These are phyloP conservation scores for Pyrenochaeta sp. DNA, from an alignment of 2,329 filamentous ascomycete species.

Conservation along the genomic window DNA sequence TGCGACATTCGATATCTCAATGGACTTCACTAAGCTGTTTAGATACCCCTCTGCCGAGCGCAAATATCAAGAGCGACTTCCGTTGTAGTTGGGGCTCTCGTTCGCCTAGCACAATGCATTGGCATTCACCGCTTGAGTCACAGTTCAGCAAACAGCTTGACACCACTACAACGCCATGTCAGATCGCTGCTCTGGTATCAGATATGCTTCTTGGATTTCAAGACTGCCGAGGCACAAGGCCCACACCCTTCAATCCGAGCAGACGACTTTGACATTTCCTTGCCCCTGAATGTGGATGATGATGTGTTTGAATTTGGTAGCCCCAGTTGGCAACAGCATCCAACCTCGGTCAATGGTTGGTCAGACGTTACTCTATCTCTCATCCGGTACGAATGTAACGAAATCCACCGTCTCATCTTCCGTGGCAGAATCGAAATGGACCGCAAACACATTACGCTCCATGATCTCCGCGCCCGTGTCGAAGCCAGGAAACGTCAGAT, in stretches of 20 bases:
- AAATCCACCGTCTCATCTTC: conserved; percentile 48
- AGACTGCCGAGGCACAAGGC: conserved; percentile 48
- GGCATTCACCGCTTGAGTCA: conserved; percentile 47
- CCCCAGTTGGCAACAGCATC: conserved; percentile 44
- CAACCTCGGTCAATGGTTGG: conserved; percentile 39
- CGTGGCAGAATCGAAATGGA: conserved; percentile 48
- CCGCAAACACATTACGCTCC: conserved; percentile 45
- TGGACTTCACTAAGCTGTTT: conserved; percentile 10
- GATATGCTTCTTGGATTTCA: conserved; percentile 49
- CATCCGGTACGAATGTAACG: conserved; percentile 49
- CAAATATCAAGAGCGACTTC: conserved; percentile 49
- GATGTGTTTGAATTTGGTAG: conserved; percentile 48
- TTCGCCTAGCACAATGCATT: conserved; percentile 48
- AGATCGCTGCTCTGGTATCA: conserved; percentile 49
- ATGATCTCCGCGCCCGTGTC: conserved; percentile 45
- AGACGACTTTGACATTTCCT: conserved; percentile 47
- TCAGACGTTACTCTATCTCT: conserved; percentile 45
- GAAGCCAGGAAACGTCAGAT: conserved; percentile 46
- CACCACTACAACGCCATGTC: conserved; percentile 45
- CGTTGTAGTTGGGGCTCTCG: conserved; percentile 47
- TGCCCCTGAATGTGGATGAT: conserved; percentile 48
- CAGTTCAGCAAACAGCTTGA: conserved; percentile 43
- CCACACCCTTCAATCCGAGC: conserved; percentile 47
- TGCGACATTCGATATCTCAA: not conserved
- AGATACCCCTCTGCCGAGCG: conserved; percentile 48